Conservation (phyloP, 2,329 filamentous ascomycete species). For the Trichoderma oligosporum region DNA sequence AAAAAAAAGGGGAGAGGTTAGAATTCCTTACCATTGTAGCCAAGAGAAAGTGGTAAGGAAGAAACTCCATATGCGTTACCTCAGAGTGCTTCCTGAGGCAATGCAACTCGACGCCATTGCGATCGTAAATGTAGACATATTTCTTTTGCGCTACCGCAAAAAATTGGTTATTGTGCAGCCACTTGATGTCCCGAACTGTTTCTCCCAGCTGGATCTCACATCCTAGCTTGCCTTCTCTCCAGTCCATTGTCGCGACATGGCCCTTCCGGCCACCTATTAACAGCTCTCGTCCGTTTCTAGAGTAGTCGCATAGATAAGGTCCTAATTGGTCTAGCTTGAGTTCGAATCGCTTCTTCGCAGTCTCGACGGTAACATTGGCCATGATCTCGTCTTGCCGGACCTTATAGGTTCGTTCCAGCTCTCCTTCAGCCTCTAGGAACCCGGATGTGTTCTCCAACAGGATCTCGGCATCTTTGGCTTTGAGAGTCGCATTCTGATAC, state of each 20-base stretch:
- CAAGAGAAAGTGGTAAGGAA: constrained; percentile 93
- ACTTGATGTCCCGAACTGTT: constrained; percentile 83
- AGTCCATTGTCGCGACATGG: constrained; percentile 95
- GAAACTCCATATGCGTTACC: constrained; percentile 88
- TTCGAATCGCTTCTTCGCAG: constrained; percentile 90
- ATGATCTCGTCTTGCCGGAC: constrained; percentile 85
- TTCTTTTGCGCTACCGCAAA: constrained; percentile 97
- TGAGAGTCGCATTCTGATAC: constrained; percentile 73
- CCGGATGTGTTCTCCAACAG: constrained; percentile 81
- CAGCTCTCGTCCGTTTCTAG: constrained; percentile 80
- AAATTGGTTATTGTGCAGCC: constrained; percentile 90
- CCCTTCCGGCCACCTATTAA: constrained; percentile 86
- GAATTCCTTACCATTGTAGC: constrained; percentile 67
- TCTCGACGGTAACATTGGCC: constrained; percentile 70
- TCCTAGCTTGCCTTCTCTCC: constrained; percentile 84
- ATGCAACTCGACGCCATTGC: constrained; percentile 85
- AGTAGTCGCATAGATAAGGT: constrained; percentile 86
- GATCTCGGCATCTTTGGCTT: constrained; percentile 93
- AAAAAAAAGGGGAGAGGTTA: no score
- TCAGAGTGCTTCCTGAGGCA: constrained; percentile 87
- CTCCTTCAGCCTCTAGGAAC: constrained; percentile 82
- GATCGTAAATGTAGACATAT: constrained; percentile 94
- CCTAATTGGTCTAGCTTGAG: constrained; percentile 77
- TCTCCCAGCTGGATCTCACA: constrained; percentile 90
- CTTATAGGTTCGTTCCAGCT: constrained; percentile 88